Evolutionary conservation across 1,284 basidiomycete genomes (phyloP).

Genomic region (Marasmius oreades): DNA sequence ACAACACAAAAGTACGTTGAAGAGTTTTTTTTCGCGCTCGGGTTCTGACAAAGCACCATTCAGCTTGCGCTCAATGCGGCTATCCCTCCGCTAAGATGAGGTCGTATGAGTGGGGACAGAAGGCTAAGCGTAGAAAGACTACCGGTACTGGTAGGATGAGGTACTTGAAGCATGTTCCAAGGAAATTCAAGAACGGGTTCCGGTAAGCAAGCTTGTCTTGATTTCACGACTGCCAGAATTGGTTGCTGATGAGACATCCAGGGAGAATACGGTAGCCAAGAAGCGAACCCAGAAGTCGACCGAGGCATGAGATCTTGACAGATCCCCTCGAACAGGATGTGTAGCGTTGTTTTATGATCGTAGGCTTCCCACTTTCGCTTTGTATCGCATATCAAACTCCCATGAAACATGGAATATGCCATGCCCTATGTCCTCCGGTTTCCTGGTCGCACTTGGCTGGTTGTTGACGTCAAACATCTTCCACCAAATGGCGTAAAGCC

Average conservation of each 20-base stretch:
- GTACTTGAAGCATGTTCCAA: constrained; percentile 88
- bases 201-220: constrained; percentile 44
- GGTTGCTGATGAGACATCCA: constrained; percentile 25
- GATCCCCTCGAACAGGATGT: not conserved
- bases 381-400: not conserved
- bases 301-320: constrained; percentile 50
- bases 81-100: constrained; percentile 95
- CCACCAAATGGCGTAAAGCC: too few species aligned
- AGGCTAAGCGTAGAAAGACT: constrained; percentile 99
- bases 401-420: not conserved
- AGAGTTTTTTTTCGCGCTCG: not conserved
- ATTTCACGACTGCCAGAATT: not conserved
- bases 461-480: not conserved
- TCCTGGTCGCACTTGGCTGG: not conserved
- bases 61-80: constrained; percentile 94
- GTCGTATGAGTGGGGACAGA: constrained; percentile 97
- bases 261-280: constrained; percentile 79
- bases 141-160: constrained; percentile 97
- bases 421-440: not conserved
- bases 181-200: constrained; percentile 98
- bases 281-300: constrained; percentile 49
- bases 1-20: constrained; percentile 88
- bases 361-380: not conserved
- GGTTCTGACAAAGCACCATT: not conserved
- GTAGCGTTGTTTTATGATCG: not conserved